Evolutionary conservation across 192 early-diverging fungal species (phyloP).

Genomic region (Linnemannia exigua): DNA sequence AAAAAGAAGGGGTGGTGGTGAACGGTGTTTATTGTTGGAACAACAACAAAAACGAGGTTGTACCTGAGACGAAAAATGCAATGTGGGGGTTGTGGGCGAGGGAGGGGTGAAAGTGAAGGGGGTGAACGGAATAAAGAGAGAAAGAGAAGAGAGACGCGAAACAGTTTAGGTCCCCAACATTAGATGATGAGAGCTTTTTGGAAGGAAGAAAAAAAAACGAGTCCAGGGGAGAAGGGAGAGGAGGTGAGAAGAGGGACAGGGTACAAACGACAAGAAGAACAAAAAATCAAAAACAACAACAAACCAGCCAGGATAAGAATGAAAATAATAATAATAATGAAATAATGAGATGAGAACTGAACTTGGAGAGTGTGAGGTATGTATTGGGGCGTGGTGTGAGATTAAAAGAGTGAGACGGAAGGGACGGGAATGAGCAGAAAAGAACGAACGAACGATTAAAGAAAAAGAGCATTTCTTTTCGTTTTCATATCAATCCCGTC

Average conservation of each 20-base stretch:
- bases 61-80: conserved; percentile 3
- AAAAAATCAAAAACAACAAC: not conserved
- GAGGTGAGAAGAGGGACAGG: not conserved
- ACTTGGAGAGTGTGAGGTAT: not conserved
- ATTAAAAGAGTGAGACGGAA: not conserved
- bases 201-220: not conserved
- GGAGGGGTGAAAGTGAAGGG: not conserved
- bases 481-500: not conserved
- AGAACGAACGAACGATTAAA: conserved; percentile 5
- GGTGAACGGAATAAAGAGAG: not conserved
- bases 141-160: not conserved
- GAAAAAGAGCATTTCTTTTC: not conserved
- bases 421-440: not conserved
- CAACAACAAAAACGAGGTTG: not conserved
- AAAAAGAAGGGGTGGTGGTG: not conserved
- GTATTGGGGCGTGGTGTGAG: not conserved
- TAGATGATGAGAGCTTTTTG: conserved; percentile 4
- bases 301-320: not conserved
- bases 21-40: not conserved
- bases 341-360: not conserved
- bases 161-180: conserved; percentile 6
- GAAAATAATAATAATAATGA: not conserved
- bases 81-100: not conserved
- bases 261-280: not conserved
- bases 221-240: not conserved